Percentiles rank a stretch among this genome's conserved stretches.
These are phyloP conservation scores for Tricholoma terreum DNA, from an alignment of 768 basidiomycete genomes.

Conservation along the genomic window DNA sequence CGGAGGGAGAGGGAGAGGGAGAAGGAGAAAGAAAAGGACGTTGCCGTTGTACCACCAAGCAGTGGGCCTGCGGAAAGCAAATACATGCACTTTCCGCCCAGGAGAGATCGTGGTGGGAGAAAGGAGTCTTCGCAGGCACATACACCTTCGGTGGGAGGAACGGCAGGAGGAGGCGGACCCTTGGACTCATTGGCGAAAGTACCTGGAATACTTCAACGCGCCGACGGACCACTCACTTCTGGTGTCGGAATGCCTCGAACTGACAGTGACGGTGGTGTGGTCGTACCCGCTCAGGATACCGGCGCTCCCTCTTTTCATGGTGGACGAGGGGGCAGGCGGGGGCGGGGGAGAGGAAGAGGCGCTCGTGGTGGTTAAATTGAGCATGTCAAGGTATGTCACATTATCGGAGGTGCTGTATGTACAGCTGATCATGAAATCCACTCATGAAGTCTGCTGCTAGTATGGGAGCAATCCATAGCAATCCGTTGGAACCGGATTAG, in stretches of 20 bases:
- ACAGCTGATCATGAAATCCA: not conserved
- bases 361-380: conserved; percentile 3
- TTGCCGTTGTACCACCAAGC: conserved; percentile 8
- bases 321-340: conserved; percentile 9
- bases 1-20: conserved; percentile 16
- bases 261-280: not conserved
- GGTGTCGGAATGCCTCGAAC: conserved; percentile 1
- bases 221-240: conserved; percentile 15
- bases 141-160: conserved; percentile 3
- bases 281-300: not conserved
- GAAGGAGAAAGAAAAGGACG: conserved; percentile 20
- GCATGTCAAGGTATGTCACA: not conserved
- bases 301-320: conserved; percentile 1
- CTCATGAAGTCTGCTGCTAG: not conserved
- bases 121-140: conserved; percentile 6
- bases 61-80: conserved; percentile 7
- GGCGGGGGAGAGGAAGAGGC: conserved; percentile 17
- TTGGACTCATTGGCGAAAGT: conserved; percentile 18
- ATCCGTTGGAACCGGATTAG: too few relatives aligned
- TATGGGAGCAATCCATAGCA: too few relatives aligned
- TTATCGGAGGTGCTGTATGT: too few relatives aligned
- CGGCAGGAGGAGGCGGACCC: conserved; percentile 1
- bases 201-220: conserved; percentile 31
- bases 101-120: conserved; percentile 13
- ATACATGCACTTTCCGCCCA: conserved; percentile 8